Conservation (phyloP, 1,284 basidiomycete genomes). For the Microbotryomycetes sp. region DNA sequence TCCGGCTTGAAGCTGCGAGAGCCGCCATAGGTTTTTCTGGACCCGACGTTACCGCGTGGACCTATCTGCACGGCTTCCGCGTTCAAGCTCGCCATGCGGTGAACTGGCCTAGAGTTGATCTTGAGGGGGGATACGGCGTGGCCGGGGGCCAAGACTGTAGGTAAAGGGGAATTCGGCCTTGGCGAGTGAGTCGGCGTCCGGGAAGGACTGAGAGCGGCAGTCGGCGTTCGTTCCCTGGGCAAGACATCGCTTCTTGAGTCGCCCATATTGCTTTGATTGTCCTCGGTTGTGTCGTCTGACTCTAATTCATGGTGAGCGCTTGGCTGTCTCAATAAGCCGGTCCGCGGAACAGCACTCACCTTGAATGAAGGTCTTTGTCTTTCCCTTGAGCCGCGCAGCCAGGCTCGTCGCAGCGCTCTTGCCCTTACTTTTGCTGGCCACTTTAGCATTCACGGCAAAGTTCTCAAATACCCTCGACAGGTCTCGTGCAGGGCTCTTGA, state of each 20-base stretch:
- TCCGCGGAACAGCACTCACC: not conserved
- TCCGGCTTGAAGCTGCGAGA: slow-evolving; percentile 8
- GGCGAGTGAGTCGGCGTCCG: not conserved
- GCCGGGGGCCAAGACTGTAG: not conserved
- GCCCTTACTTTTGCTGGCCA: not conserved
- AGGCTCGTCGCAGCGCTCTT: not conserved
- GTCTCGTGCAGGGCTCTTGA: not conserved
- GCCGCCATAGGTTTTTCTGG: slow-evolving; percentile 15
- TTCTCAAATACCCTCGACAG: not conserved
- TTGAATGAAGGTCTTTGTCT: too few relatives aligned
- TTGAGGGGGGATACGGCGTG: not conserved
- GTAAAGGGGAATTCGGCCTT: not conserved
- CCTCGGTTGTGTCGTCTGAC: not conserved
- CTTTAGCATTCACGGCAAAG: not conserved
- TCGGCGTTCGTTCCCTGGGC: not conserved
- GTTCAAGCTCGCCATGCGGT: not conserved
- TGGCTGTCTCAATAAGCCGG: not conserved
- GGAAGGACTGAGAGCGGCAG: not conserved
- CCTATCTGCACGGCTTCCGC: not conserved
- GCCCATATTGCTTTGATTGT: too few relatives aligned
- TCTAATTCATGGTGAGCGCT: not conserved
- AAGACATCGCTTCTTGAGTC: too few relatives aligned
- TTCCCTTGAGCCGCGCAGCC: not conserved
- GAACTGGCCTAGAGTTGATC: not conserved
- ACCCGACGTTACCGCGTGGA: not conserved